phyloP scores from a whole-genome alignment of 768 basidiomycete genomes.

The Lactifluus piperatus region DNA sequence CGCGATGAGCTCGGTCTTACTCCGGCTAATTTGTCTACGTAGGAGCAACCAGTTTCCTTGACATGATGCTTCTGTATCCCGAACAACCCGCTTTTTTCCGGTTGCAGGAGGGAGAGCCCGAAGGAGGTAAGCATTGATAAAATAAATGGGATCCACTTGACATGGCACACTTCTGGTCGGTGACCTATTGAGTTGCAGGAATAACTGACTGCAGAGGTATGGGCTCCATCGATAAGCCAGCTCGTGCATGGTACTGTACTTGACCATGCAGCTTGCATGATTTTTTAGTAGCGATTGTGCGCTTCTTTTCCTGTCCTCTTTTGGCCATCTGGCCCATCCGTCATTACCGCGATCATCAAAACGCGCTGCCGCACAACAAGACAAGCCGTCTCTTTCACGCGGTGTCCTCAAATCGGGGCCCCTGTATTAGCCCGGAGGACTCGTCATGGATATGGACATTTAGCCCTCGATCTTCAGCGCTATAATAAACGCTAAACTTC shows the following conservation, averaged over 20 bases:
- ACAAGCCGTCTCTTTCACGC: background rate
- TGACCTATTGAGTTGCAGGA: background rate
- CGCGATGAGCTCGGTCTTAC: background rate
- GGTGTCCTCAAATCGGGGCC: background rate
- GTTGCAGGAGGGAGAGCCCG: background rate
- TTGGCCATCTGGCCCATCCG: background rate
- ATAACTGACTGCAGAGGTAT: background rate
- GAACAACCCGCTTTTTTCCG: background rate
- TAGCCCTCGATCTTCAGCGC: background rate
- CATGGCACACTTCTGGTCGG: background rate
- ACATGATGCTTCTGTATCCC: background rate
- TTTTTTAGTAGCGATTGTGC: background rate
- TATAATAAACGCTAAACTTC: background rate
- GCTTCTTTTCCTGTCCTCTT: background rate
- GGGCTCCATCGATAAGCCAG: background rate
- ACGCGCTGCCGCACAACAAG: background rate
- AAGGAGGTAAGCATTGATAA: background rate
- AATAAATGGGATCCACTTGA: background rate
- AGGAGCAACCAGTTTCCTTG: background rate
- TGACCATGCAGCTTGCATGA: background rate
- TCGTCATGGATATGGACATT: background rate
- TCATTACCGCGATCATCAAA: slow-evolving; percentile 3
- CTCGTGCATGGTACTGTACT: background rate
- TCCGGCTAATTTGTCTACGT: background rate
- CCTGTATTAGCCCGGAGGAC: background rate